Evolutionary conservation across 371 early-diverging fungal genomes (phyloP).

Genomic region (Mortierella sp.): DNA sequence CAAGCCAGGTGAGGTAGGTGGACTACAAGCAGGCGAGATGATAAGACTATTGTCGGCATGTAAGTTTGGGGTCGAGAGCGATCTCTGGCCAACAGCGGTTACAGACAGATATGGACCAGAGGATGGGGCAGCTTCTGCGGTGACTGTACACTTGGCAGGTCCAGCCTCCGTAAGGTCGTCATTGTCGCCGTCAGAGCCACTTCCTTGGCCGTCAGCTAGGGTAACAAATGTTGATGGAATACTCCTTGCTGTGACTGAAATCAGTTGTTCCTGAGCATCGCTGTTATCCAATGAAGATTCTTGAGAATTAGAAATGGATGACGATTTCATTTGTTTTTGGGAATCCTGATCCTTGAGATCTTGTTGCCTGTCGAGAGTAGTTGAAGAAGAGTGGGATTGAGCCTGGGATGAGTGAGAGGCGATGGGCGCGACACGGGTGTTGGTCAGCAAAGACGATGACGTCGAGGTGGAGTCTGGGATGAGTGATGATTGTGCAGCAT

Average conservation of each 20-base stretch:
- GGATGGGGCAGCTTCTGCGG: conserved; percentile 14
- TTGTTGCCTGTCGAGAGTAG: background rate
- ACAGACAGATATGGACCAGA: conserved; percentile 40
- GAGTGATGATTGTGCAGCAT: background rate
- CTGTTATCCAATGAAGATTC: background rate
- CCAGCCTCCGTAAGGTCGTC: background rate
- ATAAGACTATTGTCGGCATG: conserved; percentile 44
- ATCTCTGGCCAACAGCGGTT: conserved; percentile 30
- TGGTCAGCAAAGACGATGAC: background rate
- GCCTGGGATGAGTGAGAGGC: too few relatives aligned
- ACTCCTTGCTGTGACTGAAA: background rate
- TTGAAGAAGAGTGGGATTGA: too few relatives aligned
- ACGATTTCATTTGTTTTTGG: background rate
- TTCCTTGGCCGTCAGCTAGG: conserved; percentile 10
- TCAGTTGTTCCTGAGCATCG: background rate
- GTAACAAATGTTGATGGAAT: conserved; percentile 44
- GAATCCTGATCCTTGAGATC: background rate
- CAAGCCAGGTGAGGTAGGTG: conserved; percentile 42
- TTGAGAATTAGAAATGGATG: background rate
- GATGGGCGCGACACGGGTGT: background rate
- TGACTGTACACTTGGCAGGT: conserved; percentile 26
- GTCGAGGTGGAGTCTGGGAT: background rate
- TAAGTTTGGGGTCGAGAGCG: conserved; percentile 53
- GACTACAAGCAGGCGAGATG: conserved; percentile 46
- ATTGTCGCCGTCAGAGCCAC: conserved; percentile 23